Evolutionary conservation across 1,284 basidiomycete species (phyloP), one percentile per base, ranked within the genome.

Genomic region (Leccinum griseonigrum): DNA sequence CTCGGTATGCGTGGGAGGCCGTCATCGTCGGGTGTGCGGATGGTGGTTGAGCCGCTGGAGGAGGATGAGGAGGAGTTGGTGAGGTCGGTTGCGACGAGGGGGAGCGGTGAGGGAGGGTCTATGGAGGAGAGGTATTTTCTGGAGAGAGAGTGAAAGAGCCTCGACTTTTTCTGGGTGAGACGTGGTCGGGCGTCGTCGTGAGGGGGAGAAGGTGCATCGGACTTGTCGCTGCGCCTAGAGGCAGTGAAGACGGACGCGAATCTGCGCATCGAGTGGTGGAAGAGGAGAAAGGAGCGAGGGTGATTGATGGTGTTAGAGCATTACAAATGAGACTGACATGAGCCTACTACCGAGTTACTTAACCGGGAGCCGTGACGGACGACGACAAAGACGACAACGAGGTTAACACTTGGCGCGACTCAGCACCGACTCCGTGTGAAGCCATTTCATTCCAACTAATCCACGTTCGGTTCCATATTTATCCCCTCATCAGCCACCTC

Each of bases 1-100:
- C 77, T 79, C 29, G 70, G 69, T n/a, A 68, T 70, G 63, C 74
- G 71, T 64, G 77, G 69, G 61, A 78, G 69, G 64, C 73, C 77
- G 66, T 88, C 85, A 66, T 88, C 81, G 65, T 80, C 86, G 40
- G 86, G 86, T 9, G 88, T 88, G 61, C 80, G 82, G 46, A 85
- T 76, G 60, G 82, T 84, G 53, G 82, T 79, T 14, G 83, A 85
- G 59, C 83, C 85, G 54, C 80, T 82, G 1, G 86, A 88, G 9
- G 87, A 85, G 22, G 83, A 83, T 13, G 86, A 85, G 1, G 85
- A 85, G 18, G 79, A 81, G 26, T 68, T 68, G 16, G 66, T 59
- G 40, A 72, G 64, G 64, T 74, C 67, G 22, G 64, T 65, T 54
- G 70, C 60, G 36, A 70, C 48, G 57, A 72, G 64, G 50, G 62